phyloP scores from a whole-genome alignment of 352 stramenopile genomes.

The Blastocystis sp. region DNA sequence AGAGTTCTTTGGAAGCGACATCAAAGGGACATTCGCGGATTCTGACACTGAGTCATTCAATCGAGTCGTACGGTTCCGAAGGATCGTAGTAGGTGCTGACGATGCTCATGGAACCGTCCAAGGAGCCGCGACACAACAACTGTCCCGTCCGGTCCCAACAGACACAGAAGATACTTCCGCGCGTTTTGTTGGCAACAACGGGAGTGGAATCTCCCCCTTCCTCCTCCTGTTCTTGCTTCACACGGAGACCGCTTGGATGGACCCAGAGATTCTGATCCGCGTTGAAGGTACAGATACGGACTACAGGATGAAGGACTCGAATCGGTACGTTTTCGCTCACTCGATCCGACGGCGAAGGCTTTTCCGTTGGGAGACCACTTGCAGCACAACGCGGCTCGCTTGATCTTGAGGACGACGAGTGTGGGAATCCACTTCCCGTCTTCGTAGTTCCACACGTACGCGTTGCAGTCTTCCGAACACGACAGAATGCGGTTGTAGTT shows the following conservation, averaged over 20 bases:
- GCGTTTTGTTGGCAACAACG: neutral
- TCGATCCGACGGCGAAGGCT: conserved; percentile 49
- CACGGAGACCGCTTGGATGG: neutral
- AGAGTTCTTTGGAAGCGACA: conserved; percentile 24
- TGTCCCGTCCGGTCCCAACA: conserved; percentile 44
- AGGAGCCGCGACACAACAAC: neutral
- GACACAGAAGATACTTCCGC: conserved; percentile 43
- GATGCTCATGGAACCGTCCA: conserved; percentile 42
- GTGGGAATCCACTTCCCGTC: conserved; percentile 39
- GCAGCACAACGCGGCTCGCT: conserved; percentile 43
- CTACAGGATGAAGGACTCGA: neutral
- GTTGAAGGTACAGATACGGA: conserved; percentile 52
- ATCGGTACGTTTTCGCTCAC: conserved; percentile 1
- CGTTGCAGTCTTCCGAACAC: conserved; percentile 50
- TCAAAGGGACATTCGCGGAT: conserved; percentile 43
- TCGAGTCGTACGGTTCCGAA: neutral
- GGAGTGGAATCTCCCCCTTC: neutral
- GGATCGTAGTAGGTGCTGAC: conserved; percentile 45
- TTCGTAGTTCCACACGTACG: conserved; percentile 55
- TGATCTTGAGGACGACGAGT: conserved; percentile 41
- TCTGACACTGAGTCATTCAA: neutral
- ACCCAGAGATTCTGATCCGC: conserved; percentile 50
- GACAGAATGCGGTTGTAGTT: conserved; percentile 47
- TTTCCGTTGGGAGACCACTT: conserved; percentile 48
- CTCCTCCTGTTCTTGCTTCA: conserved; percentile 32